Evolutionary conservation across 306 rosid species (phyloP).

Genomic region (Dryas octopetala): DNA sequence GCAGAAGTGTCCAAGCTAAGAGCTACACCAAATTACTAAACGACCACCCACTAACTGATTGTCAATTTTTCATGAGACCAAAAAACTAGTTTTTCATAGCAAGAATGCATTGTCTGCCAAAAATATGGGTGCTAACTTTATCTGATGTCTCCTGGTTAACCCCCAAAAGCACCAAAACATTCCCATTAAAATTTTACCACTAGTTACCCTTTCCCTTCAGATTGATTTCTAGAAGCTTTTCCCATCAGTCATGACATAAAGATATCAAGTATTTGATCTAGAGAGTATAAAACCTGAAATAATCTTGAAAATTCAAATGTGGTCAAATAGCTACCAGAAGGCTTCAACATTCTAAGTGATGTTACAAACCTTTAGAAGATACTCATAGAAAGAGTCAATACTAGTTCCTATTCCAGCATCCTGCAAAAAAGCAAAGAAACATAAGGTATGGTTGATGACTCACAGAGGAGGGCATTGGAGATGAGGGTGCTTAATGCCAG

Average conservation of each 20-base stretch:
- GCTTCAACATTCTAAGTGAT: conserved; percentile 26
- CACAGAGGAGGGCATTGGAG: conserved; percentile 10
- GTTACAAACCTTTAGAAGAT: conserved; percentile 80
- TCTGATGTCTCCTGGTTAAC: neutral
- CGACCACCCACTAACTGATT: neutral
- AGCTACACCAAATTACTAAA: neutral
- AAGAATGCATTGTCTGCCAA: conserved; percentile 3
- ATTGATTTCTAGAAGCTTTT: neutral
- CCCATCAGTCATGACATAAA: neutral
- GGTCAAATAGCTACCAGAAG: conserved; percentile 12
- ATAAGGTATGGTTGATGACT: conserved; percentile 9
- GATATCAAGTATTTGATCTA: neutral
- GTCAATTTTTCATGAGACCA: neutral
- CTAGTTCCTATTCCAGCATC: conserved; percentile 99
- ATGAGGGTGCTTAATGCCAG: neutral
- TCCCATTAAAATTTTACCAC: neutral
- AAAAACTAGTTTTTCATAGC: neutral
- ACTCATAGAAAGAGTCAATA: conserved; percentile 96
- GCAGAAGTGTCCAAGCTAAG: neutral
- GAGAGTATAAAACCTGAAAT: neutral
- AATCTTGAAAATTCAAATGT: conserved; percentile 15
- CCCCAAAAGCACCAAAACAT: neutral
- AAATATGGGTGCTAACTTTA: neutral
- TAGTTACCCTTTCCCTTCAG: neutral
- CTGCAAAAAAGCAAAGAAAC: conserved; percentile 51